Base-by-base conservation (phyloP, 2,329 filamentous ascomycete species). In the Pseudogymnoascus sp. region DNA sequence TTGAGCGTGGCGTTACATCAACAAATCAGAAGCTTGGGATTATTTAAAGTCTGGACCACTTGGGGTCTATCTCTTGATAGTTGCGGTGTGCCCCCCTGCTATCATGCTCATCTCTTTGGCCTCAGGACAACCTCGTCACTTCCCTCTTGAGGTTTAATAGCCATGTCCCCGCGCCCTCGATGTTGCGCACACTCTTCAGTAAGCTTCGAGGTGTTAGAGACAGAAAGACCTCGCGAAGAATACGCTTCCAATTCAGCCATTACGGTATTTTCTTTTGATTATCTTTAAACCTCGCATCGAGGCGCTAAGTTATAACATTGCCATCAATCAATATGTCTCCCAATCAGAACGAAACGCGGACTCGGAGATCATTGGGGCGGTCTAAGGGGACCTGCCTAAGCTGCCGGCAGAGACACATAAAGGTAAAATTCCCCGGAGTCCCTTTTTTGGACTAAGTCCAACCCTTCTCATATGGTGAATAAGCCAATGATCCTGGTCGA, bases 81-180 rank as follows among this genome's bases (percentile, higher is more conserved):
- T 33, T 54, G 47, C n/a, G 13, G 7, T 31, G 26, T 17, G 2
- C 3, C 47, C 44, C 44, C 44, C 29, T 54, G 47, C 11, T 17
- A 15, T 11, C 47, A 3, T 54, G 47, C 29, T 54, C 47, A 17
- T 33, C 26, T 54, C 7, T n/a, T 9, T 9, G 11, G 47, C 26
- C 26, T 54, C 29, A 54, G 47, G 47, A 2, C n/a, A 2, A n/a
- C 26, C 29, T 54, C 47, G 47, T 54, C 47, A 54, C 47, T 54
- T 54, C 47, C 47, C 47, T 54, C 47, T 33, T 33, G 47, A 54
- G 47, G 47, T 54, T 54, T 54, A 54, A 54, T 54, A 54, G 29
- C 3, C 47, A 17, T 33, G 47, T 33, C 29, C 26, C 47, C 47
- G 47, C 47, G 47, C 47, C 47, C 26, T 54, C 29, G 7, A 33